Percentiles rank a stretch among this genome's conserved stretches.
These are phyloP conservation scores for Penicillium sclerotiorum DNA, from an alignment of 2,329 filamentous ascomycete genomes.

Conservation along the genomic window DNA sequence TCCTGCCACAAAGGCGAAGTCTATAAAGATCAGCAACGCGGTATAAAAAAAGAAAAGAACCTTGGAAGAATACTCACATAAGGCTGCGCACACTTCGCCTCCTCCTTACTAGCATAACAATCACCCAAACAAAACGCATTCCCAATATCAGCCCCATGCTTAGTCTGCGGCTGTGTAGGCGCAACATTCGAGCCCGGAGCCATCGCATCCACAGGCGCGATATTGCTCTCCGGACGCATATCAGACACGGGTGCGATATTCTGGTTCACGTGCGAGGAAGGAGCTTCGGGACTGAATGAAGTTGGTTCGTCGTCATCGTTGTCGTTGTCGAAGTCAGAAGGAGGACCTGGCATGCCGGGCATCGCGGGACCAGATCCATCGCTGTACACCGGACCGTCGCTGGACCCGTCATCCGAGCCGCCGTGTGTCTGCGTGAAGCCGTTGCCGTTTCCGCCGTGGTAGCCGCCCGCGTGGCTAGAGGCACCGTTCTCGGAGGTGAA, in stretches of 20 bases:
- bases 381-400: not conserved
- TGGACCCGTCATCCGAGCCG: not conserved
- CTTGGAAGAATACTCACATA: constrained; percentile 14
- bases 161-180: constrained; percentile 6
- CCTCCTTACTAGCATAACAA: constrained; percentile 11
- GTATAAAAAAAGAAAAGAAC: not conserved
- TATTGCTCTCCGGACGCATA: not conserved
- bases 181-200: constrained; percentile 14
- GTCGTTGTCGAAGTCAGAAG: no score
- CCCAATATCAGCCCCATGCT: constrained; percentile 15
- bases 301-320: no score
- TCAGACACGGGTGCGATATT: not conserved
- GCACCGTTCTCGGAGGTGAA: not conserved
- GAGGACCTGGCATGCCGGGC: no score
- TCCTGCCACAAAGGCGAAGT: constrained; percentile 8
- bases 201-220: constrained; percentile 15
- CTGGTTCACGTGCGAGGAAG: not conserved
- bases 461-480: not conserved
- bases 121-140: constrained; percentile 21
- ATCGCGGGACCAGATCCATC: no score
- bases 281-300: no score
- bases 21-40: constrained; percentile 1
- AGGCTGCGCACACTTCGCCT: constrained; percentile 15
- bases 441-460: constrained; percentile 4
- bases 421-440: constrained; percentile 1